Conservation (phyloP, 2,329 filamentous ascomycete species). For the Ophiostoma perfectum region DNA sequence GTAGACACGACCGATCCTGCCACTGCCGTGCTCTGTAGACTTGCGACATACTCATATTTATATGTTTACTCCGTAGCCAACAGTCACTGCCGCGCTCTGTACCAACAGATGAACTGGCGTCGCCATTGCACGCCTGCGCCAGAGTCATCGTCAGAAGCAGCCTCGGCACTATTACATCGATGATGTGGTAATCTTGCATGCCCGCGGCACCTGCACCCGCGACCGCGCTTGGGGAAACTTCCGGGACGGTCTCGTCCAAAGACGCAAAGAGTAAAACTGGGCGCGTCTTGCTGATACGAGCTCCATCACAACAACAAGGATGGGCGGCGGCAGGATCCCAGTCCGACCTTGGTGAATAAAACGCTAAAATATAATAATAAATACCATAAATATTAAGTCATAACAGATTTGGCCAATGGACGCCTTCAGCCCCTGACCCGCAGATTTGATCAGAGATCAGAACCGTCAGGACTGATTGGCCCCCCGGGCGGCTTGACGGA, state of each 20-base stretch:
- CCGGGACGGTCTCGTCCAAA: neutral
- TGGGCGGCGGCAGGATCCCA: constrained; percentile 1
- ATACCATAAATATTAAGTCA: neutral
- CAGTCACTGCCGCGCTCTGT: too few relatives aligned
- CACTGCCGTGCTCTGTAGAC: neutral
- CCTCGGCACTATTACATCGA: constrained; percentile 9
- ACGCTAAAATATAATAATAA: neutral
- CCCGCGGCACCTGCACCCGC: neutral
- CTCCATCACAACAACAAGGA: constrained; percentile 8
- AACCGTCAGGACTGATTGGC: constrained; percentile 11
- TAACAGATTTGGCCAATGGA: constrained; percentile 14
- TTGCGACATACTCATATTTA: neutral
- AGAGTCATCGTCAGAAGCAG: constrained; percentile 8
- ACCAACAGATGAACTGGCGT: neutral
- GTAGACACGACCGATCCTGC: neutral
- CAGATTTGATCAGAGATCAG: neutral
- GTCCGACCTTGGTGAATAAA: neutral
- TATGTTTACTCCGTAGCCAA: too few relatives aligned
- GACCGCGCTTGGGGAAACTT: neutral
- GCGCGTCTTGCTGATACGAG: constrained; percentile 6
- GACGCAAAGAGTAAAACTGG: neutral
- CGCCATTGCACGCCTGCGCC: neutral
- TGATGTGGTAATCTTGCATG: neutral
- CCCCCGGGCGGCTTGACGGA: constrained; percentile 13
- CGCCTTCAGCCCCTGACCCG: constrained; percentile 16